Evolutionary conservation across 176 grass and related monocot species (phyloP).

Genomic region (Alloteropsis semialata): DNA sequence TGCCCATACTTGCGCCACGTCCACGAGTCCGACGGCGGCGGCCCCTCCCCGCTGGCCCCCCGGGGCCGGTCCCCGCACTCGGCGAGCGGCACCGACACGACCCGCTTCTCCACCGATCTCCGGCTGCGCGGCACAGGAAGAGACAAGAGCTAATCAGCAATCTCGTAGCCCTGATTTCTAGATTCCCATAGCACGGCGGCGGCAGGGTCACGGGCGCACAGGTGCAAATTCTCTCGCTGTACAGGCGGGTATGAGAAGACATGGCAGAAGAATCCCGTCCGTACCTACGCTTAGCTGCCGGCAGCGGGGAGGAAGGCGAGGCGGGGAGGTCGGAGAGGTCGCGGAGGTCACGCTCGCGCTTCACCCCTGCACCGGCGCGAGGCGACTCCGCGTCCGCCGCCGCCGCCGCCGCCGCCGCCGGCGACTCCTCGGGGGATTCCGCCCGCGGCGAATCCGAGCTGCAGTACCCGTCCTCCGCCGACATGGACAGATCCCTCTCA

Average conservation of each 20-base stretch:
- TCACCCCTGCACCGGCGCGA: constrained; percentile 14
- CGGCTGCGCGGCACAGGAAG: constrained; percentile 42
- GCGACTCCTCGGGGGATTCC: constrained; percentile 64
- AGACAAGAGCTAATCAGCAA: not conserved
- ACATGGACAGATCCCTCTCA: not conserved
- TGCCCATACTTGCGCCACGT: constrained; percentile 98
- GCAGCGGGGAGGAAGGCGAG: constrained; percentile 46
- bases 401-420: not conserved
- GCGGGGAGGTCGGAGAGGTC: not conserved
- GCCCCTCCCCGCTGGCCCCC: constrained; percentile 67
- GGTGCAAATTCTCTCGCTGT: not conserved
- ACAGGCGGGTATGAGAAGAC: not conserved
- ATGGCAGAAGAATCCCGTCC: not conserved
- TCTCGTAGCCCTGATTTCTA: not conserved
- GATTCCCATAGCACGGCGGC: not conserved
- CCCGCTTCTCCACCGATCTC: constrained; percentile 85
- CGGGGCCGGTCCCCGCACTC: constrained; percentile 60
- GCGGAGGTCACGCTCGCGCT: constrained; percentile 32
- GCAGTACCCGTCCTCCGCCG: constrained; percentile 53
- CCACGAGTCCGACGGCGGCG: constrained; percentile 97
- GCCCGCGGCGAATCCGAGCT: constrained; percentile 61
- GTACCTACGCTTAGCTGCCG: constrained; percentile 79
- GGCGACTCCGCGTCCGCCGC: constrained; percentile 32
- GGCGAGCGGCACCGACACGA: constrained; percentile 72
- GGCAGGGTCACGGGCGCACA: not conserved